Base-by-base conservation (phyloP, 2,329 filamentous ascomycete species). In the Chalara sp. region DNA sequence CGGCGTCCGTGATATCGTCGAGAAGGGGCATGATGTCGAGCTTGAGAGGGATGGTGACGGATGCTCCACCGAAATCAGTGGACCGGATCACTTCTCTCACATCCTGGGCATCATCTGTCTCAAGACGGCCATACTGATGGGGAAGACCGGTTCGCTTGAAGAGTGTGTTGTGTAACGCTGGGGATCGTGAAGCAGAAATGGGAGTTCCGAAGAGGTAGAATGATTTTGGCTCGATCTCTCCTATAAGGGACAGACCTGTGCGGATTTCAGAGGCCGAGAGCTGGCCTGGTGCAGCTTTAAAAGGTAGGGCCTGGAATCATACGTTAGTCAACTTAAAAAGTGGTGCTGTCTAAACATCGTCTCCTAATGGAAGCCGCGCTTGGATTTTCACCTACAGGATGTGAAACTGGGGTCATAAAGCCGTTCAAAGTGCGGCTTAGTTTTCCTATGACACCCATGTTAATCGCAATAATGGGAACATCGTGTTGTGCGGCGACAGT, bases 31-130 rank as follows among this genome's bases (percentile, higher is more conserved):
- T 89, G 52, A 97, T 83, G 60, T 95, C 89, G 32, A 93, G 74
- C 72, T 99, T 99, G 49, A 99, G 75, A 1, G 93, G 93, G 47
- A 99, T 97, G 0, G 93, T 99, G 44, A 99, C 89, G 3, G 90
- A 96, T 3, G 89, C 92, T 52, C 93, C 93, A 6, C 93, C 93
- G 64, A 99, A 99, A 58, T 86, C 76, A 1, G 84, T 72, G 1
- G 81, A 72, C 6, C 79, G 80, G 53, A 99, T 84, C 46, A 89
- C 70, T 2, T 79, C 71, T 57, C 74, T 72, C 4, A 95, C 73
- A 35, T 86, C 76, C 45, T 72, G 68, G 7, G 74, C 79, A 32
- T 76, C 70, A 56, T 83, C 79, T 1, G 91, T 95, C 71, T 97
- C 93, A 35, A 85, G 72, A 6, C 81, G 74, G 6, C 74, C 72